These are phyloP conservation scores for Globisporangium cystogenes DNA, from an alignment of 352 stramenopile species.

Conservation along the genomic window DNA sequence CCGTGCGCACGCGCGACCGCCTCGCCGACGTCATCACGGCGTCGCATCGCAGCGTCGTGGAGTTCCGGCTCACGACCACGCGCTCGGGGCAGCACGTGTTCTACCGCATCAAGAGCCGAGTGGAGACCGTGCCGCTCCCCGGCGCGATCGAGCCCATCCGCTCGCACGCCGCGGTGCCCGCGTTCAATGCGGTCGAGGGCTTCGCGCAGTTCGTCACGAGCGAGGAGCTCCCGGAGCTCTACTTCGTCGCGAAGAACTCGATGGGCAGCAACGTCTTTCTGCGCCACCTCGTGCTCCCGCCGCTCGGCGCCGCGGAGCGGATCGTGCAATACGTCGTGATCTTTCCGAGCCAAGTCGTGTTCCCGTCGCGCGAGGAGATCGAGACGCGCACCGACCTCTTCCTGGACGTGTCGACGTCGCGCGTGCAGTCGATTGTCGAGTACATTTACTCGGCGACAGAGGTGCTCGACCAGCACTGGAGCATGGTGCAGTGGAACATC, in stretches of 20 bases:
- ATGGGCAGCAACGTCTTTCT: conserved; percentile 66
- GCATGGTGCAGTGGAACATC: conserved; percentile 87
- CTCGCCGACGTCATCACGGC: conserved; percentile 49
- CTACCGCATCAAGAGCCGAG: conserved; percentile 53
- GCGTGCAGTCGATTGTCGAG: conserved; percentile 68
- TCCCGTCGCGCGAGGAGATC: conserved; percentile 73
- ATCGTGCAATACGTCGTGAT: conserved; percentile 74
- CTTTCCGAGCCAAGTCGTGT: conserved; percentile 68
- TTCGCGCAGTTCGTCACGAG: conserved; percentile 76
- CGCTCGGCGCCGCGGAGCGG: conserved; percentile 56
- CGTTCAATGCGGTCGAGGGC: conserved; percentile 63
- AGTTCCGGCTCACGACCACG: conserved; percentile 54
- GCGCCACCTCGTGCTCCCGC: conserved; percentile 59
- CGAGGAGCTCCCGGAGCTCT: conserved; percentile 78
- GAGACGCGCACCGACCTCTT: conserved; percentile 73
- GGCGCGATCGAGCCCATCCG: conserved; percentile 45
- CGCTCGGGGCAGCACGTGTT: conserved; percentile 58
- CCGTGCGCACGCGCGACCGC: conserved; percentile 59
- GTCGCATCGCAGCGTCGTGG: conserved; percentile 45
- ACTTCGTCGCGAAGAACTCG: conserved; percentile 80
- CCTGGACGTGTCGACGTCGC: conserved; percentile 63
- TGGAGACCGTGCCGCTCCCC: conserved; percentile 47
- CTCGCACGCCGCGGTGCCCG: conserved; percentile 47
- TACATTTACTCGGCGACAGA: conserved; percentile 82
- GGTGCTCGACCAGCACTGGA: conserved; percentile 77